phyloP scores from a whole-genome alignment of 2,329 filamentous ascomycete genomes.

The Spiromastix sp. region DNA sequence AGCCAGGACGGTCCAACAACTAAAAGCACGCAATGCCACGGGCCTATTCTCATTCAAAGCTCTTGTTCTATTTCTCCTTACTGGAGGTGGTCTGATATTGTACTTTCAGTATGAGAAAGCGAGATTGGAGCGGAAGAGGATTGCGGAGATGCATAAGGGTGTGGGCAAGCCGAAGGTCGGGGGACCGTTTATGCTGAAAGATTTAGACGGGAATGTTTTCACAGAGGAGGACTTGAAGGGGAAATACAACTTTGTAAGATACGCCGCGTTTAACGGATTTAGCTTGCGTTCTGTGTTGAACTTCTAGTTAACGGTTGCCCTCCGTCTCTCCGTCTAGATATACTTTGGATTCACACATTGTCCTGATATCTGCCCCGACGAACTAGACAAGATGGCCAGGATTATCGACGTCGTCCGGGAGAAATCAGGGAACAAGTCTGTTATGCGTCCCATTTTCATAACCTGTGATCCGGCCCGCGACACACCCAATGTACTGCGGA shows the following conservation, averaged over 20 bases:
- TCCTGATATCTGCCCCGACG: constrained; percentile 96
- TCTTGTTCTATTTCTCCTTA: constrained; percentile 70
- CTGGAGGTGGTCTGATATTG: constrained; percentile 66
- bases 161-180: constrained; percentile 89
- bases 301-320: no score
- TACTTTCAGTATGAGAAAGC: constrained; percentile 94
- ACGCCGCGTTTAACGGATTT: background rate
- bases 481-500: constrained; percentile 70
- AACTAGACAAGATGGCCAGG: constrained; percentile 97
- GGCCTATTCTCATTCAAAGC: constrained; percentile 86
- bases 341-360: constrained; percentile 99
- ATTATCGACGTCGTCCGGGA: constrained; percentile 65
- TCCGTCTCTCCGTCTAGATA: no score
- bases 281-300: background rate
- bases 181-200: constrained; percentile 69
- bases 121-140: constrained; percentile 76
- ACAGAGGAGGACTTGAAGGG: constrained; percentile 75
- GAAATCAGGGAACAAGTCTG: constrained; percentile 25
- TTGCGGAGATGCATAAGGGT: constrained; percentile 87
- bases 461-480: constrained; percentile 92
- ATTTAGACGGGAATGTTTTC: constrained; percentile 70
- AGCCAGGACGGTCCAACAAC: constrained; percentile 30
- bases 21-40: constrained; percentile 28
- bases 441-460: constrained; percentile 69
- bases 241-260: constrained; percentile 52